Conservation (phyloP, 257 asterid genomes). For the Knoxia roxburghii region DNA sequence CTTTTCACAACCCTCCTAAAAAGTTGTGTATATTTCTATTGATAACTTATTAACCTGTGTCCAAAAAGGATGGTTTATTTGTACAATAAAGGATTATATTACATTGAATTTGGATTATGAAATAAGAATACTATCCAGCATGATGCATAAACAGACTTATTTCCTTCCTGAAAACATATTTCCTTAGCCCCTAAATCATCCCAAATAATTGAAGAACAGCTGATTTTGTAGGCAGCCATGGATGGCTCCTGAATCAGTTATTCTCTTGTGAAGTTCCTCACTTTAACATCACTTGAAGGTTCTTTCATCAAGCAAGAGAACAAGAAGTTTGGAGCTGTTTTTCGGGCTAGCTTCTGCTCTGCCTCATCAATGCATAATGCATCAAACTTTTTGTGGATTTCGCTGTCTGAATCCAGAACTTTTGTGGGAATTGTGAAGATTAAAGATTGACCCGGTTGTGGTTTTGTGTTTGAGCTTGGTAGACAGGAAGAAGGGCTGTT, state of each 20-base stretch:
- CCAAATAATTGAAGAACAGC: constrained; percentile 22
- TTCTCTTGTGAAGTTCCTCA: constrained; percentile 25
- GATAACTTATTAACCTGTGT: too few relatives aligned
- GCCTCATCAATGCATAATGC: constrained; percentile 40
- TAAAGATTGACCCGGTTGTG: constrained; percentile 17
- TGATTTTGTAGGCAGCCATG: too few relatives aligned
- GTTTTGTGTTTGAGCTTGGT: constrained; percentile 22
- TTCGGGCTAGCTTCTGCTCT: constrained; percentile 20
- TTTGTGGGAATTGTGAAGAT: constrained; percentile 28
- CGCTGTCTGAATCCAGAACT: constrained; percentile 7
- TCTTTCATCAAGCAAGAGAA: constrained; percentile 30
- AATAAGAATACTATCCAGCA: too few relatives aligned
- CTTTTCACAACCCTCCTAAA: too few relatives aligned
- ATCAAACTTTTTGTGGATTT: constrained; percentile 32
- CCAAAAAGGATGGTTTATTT: too few relatives aligned
- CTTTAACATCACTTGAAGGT: constrained; percentile 23
- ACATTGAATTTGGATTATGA: too few relatives aligned
- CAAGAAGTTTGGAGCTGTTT: constrained; percentile 24
- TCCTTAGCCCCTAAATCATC: constrained; percentile 33
- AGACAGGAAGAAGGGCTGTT: constrained; percentile 16
- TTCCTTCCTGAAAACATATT: constrained; percentile 38
- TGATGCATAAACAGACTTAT: constrained; percentile 33
- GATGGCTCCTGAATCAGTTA: constrained; percentile 19
- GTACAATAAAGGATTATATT: too few relatives aligned
- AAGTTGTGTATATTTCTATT: too few relatives aligned